Evolutionary conservation across 805 yeast species (phyloP).

Genomic region (Wickerhamomyces ciferrii): DNA sequence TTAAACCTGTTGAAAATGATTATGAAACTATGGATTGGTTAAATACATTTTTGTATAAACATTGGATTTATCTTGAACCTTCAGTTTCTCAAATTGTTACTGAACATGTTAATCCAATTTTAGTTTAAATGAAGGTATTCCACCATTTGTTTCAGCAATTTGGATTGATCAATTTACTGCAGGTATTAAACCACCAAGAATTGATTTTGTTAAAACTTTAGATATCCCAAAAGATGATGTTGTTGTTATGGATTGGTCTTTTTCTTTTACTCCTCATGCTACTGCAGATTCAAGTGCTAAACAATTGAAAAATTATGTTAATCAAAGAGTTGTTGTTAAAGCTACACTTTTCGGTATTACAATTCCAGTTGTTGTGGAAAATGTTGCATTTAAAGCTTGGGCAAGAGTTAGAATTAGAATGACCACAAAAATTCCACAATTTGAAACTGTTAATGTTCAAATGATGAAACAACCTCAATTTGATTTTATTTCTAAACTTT

Average conservation of each 20-base stretch:
- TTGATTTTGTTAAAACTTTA: slow-evolving; percentile 85
- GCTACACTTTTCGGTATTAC: slow-evolving; percentile 79
- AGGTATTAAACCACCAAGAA: slow-evolving; percentile 94
- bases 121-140: slow-evolving; percentile 72
- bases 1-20: slow-evolving; percentile 78
- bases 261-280: slow-evolving; percentile 90
- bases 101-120: slow-evolving; percentile 76
- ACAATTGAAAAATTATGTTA: slow-evolving; percentile 78
- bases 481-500: slow-evolving; percentile 73
- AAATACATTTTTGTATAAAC: slow-evolving; percentile 81
- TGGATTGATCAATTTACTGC: slow-evolving; percentile 87
- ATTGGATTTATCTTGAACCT: slow-evolving; percentile 92
- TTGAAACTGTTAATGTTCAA: slow-evolving; percentile 85
- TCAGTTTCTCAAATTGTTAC: slow-evolving; percentile 79
- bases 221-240: slow-evolving; percentile 88
- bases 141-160: slow-evolving; percentile 75
- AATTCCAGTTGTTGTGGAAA: slow-evolving; percentile 74
- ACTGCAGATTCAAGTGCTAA: slow-evolving; percentile 78
- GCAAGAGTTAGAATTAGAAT: slow-evolving; percentile 81
- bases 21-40: slow-evolving; percentile 96
- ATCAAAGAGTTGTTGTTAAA: slow-evolving; percentile 74
- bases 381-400: slow-evolving; percentile 69
- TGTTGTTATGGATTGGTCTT: slow-evolving; percentile 97
- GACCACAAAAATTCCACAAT: slow-evolving; percentile 89
- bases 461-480: slow-evolving; percentile 82